Percentiles rank a stretch among this genome's conserved stretches.
Conservation (phyloP, 2,329 filamentous ascomycete species). For the Trichoderma breve region DNA sequence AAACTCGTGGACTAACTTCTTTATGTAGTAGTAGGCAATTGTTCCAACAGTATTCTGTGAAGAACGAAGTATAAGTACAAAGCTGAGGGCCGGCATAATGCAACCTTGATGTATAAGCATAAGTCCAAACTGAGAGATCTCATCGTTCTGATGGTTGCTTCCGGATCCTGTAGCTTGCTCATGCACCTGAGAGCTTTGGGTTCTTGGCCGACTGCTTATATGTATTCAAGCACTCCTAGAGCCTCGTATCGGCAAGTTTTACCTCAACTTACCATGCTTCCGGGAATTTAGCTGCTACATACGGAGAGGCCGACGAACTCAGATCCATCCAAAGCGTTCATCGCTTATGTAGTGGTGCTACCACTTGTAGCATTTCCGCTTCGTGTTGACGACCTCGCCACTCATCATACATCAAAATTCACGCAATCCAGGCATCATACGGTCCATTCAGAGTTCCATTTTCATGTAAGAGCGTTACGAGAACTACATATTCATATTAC, state of each 20-base stretch:
- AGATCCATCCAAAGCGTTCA: background rate
- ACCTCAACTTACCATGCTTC: background rate
- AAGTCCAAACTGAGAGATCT: background rate
- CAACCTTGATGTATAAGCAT: background rate
- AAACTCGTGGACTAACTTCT: background rate
- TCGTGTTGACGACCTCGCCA: background rate
- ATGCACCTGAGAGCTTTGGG: background rate
- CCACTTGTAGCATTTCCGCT: background rate
- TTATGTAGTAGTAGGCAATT: background rate
- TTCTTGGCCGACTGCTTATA: background rate
- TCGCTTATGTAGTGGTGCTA: background rate
- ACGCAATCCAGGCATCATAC: background rate
- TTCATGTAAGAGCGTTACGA: background rate
- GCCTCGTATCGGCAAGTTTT: background rate
- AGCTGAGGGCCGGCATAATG: background rate
- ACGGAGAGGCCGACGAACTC: background rate
- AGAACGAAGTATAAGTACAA: background rate
- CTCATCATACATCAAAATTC: background rate
- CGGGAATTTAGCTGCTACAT: background rate
- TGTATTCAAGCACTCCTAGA: background rate
- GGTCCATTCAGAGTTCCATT: background rate
- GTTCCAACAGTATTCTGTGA: background rate
- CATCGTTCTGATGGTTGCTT: background rate
- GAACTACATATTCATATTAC: background rate
- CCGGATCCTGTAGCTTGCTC: background rate